Conservation (phyloP, 768 basidiomycete genomes). For the Calocybe cyanea region DNA sequence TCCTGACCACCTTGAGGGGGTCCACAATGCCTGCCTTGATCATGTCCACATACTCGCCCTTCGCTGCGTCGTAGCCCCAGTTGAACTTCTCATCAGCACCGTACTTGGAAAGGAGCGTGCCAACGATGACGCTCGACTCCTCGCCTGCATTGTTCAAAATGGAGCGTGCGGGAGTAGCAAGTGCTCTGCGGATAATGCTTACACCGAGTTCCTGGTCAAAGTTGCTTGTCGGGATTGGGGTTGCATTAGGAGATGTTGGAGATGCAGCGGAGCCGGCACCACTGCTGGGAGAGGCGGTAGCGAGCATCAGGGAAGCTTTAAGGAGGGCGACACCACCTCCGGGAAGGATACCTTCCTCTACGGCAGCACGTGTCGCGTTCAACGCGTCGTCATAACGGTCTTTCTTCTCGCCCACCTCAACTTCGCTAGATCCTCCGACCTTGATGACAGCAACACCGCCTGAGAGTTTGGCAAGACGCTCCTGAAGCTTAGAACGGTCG, state of each 20-base stretch:
- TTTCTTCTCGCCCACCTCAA: conserved; percentile 99
- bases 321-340: conserved; percentile 94
- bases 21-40: conserved; percentile 92
- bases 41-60: conserved; percentile 94
- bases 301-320: conserved; percentile 74
- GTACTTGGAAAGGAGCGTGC: conserved; percentile 71
- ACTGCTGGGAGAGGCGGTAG: conserved; percentile 46
- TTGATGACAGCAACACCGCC: conserved; percentile 99
- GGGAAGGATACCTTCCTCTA: conserved; percentile 97
- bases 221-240: conserved; percentile 77
- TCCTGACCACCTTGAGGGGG: conserved; percentile 93
- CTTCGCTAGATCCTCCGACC: conserved; percentile 90
- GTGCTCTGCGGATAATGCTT: conserved; percentile 83
- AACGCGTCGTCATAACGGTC: conserved; percentile 96
- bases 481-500: conserved; percentile 93
- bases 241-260: conserved; percentile 52
- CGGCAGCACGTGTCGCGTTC: conserved; percentile 97
- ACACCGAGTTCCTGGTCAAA: conserved; percentile 98
- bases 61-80: conserved; percentile 88
- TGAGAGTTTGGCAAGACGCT: conserved; percentile 91
- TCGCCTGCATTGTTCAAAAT: conserved; percentile 95
- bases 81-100: conserved; percentile 72
- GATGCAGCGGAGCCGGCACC: conserved; percentile 43
- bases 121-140: conserved; percentile 90
- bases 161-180: conserved; percentile 79